Percentiles rank a stretch among this genome's conserved stretches.
phyloP scores from a whole-genome alignment of 2,329 filamentous ascomycete genomes.

The Cercospora nicotianae region DNA sequence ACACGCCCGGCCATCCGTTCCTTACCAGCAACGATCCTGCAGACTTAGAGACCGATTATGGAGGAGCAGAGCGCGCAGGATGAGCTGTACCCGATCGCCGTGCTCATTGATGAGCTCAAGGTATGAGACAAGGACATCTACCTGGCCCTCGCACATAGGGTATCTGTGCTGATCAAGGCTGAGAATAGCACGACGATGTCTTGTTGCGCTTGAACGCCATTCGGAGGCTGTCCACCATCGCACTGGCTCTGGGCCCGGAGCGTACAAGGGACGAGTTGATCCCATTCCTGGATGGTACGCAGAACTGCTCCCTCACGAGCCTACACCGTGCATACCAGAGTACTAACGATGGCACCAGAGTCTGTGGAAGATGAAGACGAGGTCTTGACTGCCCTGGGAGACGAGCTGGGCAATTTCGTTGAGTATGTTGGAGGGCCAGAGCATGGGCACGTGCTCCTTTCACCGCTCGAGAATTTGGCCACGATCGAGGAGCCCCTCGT shows the following conservation, averaged over 20 bases:
- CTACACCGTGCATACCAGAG: background rate
- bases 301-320: background rate
- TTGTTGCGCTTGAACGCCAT: conserved; percentile 97
- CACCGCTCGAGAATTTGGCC: conserved; percentile 94
- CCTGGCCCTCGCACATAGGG: conserved; percentile 1
- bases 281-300: conserved; percentile 95
- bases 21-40: conserved; percentile 22
- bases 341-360: conserved; percentile 60
- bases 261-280: conserved; percentile 97
- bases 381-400: conserved; percentile 92
- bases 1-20: conserved; percentile 31
- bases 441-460: conserved; percentile 92
- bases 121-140: conserved; percentile 53
- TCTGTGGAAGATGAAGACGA: conserved; percentile 99
- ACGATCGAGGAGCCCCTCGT: conserved; percentile 98
- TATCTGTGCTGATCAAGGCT: background rate
- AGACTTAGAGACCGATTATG: conserved; percentile 58
- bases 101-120: conserved; percentile 99
- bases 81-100: conserved; percentile 99
- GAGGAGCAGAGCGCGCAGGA: conserved; percentile 87
- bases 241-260: conserved; percentile 90
- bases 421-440: conserved; percentile 96
- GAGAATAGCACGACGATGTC: conserved; percentile 87
- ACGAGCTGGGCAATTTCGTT: conserved; percentile 94
- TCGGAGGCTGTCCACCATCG: conserved; percentile 95